phyloP scores from a whole-genome alignment of 176 grass and related monocot genomes.

The Chloris gayana region DNA sequence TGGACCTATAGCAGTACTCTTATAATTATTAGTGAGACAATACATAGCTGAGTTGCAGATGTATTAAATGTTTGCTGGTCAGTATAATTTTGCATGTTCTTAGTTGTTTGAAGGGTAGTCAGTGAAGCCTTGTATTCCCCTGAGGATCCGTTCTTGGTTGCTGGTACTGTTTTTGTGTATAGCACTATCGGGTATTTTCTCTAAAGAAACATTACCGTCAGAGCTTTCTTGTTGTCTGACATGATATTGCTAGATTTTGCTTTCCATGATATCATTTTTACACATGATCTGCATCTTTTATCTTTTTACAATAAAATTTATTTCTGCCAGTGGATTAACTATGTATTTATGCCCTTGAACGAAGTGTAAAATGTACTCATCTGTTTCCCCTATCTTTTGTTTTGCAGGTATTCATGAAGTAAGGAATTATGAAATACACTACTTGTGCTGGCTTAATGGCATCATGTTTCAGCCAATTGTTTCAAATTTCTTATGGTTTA shows the following conservation, averaged over 20 bases:
- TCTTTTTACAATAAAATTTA: not conserved
- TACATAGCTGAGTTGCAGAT: no score
- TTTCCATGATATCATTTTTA: not conserved
- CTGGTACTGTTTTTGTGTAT: not conserved
- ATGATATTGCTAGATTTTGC: not conserved
- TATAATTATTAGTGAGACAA: no score
- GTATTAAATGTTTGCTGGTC: no score
- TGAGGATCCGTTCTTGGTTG: not conserved
- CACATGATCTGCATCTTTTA: not conserved
- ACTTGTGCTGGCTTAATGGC: conserved; percentile 19
- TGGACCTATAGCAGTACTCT: no score
- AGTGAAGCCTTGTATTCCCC: not conserved
- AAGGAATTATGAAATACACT: conserved; percentile 45
- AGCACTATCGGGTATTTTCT: not conserved
- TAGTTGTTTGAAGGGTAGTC: not conserved
- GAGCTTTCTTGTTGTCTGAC: not conserved
- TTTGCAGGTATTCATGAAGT: conserved; percentile 98
- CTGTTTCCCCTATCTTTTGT: conserved; percentile 23
- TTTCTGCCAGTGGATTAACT: not conserved
- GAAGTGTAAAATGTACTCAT: conserved; percentile 5
- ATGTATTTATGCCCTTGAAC: not conserved
- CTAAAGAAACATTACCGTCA: not conserved
- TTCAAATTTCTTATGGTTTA: not conserved
- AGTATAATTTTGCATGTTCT: no score
- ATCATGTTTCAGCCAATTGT: not conserved